Percentiles rank a stretch among this genome's conserved stretches.
These are phyloP conservation scores for Solanum hybrid DNA, from an alignment of 305 asterid genomes.

Conservation along the genomic window DNA sequence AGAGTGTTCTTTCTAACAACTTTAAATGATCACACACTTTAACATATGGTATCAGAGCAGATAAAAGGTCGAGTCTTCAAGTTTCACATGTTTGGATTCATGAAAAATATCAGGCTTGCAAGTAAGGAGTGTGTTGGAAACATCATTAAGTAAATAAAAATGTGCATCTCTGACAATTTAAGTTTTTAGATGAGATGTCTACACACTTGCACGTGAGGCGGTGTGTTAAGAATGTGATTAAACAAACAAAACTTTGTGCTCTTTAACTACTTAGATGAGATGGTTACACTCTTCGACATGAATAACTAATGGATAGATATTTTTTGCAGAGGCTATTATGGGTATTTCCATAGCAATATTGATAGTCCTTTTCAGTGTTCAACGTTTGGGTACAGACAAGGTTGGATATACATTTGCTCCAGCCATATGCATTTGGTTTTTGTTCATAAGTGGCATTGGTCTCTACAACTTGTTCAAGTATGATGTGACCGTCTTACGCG, in stretches of 20 bases:
- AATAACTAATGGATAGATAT: not conserved
- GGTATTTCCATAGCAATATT: slow-evolving; percentile 45
- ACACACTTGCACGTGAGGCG: not conserved
- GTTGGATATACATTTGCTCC: slow-evolving; percentile 75
- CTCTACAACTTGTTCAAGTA: slow-evolving; percentile 47
- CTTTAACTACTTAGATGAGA: not conserved
- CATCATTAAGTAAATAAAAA: not conserved
- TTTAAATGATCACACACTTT: not conserved
- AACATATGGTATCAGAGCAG: not conserved
- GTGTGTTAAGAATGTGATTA: not conserved
- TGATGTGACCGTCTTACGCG: slow-evolving; percentile 38
- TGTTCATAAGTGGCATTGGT: slow-evolving; percentile 40
- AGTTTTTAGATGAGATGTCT: not conserved
- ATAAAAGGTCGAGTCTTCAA: not conserved
- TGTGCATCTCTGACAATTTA: not conserved
- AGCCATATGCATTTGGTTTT: slow-evolving; percentile 45
- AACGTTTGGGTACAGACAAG: slow-evolving; percentile 70
- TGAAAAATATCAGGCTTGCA: not conserved
- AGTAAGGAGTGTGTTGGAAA: not conserved
- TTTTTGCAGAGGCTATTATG: slow-evolving; percentile 35
- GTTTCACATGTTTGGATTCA: not conserved
- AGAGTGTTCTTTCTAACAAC: not conserved
- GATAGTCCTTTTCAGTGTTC: slow-evolving; percentile 39
- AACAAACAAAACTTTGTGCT: not conserved
- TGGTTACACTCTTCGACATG: not conserved